phyloP scores from a whole-genome alignment of 2,329 filamentous ascomycete genomes.

The Metarhizium sp. region DNA sequence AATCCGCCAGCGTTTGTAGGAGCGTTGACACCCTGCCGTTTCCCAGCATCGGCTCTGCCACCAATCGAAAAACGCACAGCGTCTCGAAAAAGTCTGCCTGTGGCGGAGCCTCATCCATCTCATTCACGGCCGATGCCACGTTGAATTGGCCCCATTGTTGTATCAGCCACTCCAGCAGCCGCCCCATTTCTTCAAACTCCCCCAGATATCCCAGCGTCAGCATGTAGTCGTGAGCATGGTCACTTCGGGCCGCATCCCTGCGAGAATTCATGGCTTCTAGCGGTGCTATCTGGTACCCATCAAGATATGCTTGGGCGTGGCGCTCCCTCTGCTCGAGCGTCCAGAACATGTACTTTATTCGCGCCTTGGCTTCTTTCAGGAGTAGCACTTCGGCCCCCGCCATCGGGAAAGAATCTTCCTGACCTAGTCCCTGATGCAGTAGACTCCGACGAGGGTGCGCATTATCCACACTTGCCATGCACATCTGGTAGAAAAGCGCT shows the following conservation, averaged over 20 bases:
- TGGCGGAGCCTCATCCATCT: slow-evolving; percentile 23
- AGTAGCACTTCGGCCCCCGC: slow-evolving; percentile 3
- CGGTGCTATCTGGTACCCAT: slow-evolving; percentile 14
- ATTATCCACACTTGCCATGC: too few relatives aligned
- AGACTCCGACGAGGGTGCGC: background rate
- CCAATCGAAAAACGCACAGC: slow-evolving; percentile 38
- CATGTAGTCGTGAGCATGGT: slow-evolving; percentile 49
- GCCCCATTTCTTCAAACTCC: slow-evolving; percentile 48
- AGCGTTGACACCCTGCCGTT: slow-evolving; percentile 20
- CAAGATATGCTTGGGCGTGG: slow-evolving; percentile 10
- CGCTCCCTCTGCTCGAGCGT: slow-evolving; percentile 16
- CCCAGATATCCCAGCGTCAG: slow-evolving; percentile 52
- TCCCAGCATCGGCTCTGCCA: slow-evolving; percentile 33
- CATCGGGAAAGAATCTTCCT: background rate
- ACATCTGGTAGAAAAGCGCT: background rate
- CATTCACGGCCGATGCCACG: slow-evolving; percentile 24
- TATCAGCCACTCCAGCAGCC: slow-evolving; percentile 50
- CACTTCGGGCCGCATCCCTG: slow-evolving; percentile 21
- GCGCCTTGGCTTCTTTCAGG: slow-evolving; percentile 12
- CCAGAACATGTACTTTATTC: slow-evolving; percentile 19
- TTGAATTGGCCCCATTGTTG: slow-evolving; percentile 29
- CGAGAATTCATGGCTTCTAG: slow-evolving; percentile 24
- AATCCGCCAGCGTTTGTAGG: slow-evolving; percentile 15
- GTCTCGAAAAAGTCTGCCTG: slow-evolving; percentile 26
- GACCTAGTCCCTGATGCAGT: too few relatives aligned